These are phyloP conservation scores for Neurospora discreta DNA, from an alignment of 495 filamentous ascomycete species.

Conservation along the genomic window DNA sequence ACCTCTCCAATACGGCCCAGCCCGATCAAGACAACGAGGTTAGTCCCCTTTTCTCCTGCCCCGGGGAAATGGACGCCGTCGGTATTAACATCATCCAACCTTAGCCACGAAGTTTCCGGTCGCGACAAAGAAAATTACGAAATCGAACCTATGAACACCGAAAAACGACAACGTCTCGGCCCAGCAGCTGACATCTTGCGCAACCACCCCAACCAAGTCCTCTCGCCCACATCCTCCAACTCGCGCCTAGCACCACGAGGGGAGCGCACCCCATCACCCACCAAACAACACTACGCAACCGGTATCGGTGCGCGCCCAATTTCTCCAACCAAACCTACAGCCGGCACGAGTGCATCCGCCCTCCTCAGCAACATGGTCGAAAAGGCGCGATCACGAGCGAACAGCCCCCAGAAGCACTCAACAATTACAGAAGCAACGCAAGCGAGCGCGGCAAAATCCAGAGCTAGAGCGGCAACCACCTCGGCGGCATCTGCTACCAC, in stretches of 20 bases:
- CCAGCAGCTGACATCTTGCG: slow-evolving; percentile 11
- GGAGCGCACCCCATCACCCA: slow-evolving; percentile 3
- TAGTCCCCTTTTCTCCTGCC: slow-evolving; percentile 11
- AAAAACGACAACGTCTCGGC: slow-evolving; percentile 30
- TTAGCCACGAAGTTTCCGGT: slow-evolving; percentile 51
- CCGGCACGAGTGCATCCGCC: slow-evolving; percentile 14
- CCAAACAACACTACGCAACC: slow-evolving; percentile 22
- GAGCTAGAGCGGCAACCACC: slow-evolving; percentile 15
- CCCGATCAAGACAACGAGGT: slow-evolving; percentile 54
- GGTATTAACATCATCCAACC: background rate
- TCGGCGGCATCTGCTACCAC: slow-evolving; percentile 20
- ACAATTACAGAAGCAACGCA: slow-evolving; percentile 2
- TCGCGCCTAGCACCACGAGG: slow-evolving; percentile 48
- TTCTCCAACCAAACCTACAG: slow-evolving; percentile 32
- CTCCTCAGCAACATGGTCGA: slow-evolving; percentile 51
- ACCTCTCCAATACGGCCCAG: slow-evolving; percentile 17
- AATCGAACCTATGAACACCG: slow-evolving; percentile 35
- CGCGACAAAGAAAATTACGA: slow-evolving; percentile 71
- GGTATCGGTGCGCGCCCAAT: slow-evolving; percentile 26
- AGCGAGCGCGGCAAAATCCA: slow-evolving; percentile 23
- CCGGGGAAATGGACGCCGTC: background rate
- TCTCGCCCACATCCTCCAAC: slow-evolving; percentile 76
- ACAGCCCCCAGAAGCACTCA: slow-evolving; percentile 7
- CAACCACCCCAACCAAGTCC: slow-evolving; percentile 38
- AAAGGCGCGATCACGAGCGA: slow-evolving; percentile 34